These are phyloP conservation scores for Phyllosticta paracitricarpa DNA, from an alignment of 2,329 filamentous ascomycete species.

Conservation along the genomic window DNA sequence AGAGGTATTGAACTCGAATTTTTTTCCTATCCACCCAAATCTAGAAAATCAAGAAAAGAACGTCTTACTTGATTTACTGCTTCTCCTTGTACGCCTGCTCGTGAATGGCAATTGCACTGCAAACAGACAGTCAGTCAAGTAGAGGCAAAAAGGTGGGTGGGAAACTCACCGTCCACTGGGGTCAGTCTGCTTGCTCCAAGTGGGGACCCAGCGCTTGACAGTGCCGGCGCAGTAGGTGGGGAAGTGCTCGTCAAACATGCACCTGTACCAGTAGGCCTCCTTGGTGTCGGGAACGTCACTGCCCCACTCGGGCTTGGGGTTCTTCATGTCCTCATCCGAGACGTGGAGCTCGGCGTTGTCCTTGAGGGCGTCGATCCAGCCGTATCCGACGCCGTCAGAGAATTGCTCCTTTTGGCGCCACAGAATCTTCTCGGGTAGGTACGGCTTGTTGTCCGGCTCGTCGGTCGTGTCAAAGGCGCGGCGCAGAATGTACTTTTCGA, in stretches of 20 bases:
- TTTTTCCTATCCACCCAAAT: not conserved
- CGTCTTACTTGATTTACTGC: slow-evolving; percentile 2
- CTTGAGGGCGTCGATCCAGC: slow-evolving; percentile 97
- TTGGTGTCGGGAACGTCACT: slow-evolving; percentile 88
- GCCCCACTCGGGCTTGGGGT: slow-evolving; percentile 95
- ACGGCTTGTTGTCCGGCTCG: slow-evolving; percentile 69
- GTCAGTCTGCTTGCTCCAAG: slow-evolving; percentile 93
- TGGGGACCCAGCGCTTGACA: slow-evolving; percentile 93
- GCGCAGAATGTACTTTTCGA: slow-evolving; percentile 97
- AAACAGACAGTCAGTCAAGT: slow-evolving; percentile 7
- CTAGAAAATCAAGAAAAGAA: not conserved
- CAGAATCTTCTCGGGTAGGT: slow-evolving; percentile 91
- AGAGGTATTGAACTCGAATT: not conserved
- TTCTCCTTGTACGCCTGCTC: slow-evolving; percentile 16
- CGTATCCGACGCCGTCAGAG: slow-evolving; percentile 95
- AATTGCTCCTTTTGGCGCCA: slow-evolving; percentile 99
- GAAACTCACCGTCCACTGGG: slow-evolving; percentile 69
- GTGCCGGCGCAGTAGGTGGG: slow-evolving; percentile 82
- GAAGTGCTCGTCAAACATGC: slow-evolving; percentile 99
- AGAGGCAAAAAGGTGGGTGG: slow-evolving; percentile 4
- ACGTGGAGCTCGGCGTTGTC: slow-evolving; percentile 84
- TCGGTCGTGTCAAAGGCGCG: slow-evolving; percentile 94
- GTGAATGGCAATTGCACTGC: slow-evolving; percentile 17
- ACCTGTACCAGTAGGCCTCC: slow-evolving; percentile 98
- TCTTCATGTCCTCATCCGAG: slow-evolving; percentile 97